Evolutionary conservation across 129 eudicot species (phyloP).

Genomic region (Flaveria linearis): DNA sequence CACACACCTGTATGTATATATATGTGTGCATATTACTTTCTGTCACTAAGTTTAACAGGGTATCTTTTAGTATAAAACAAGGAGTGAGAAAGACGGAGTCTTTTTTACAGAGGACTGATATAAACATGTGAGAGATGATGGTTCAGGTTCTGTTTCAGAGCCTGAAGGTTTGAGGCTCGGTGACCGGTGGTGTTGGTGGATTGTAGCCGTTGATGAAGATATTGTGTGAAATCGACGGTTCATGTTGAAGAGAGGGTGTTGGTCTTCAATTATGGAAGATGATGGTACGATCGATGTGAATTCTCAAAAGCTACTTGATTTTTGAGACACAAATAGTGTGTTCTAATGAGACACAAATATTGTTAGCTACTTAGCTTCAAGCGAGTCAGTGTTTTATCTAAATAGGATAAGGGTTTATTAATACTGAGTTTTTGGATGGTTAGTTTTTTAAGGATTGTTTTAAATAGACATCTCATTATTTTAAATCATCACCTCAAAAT

Average conservation of each 20-base stretch:
- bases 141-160: slow-evolving; percentile 24
- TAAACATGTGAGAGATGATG: slow-evolving; percentile 4
- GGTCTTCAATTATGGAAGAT: neutral
- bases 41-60: neutral
- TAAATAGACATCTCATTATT: no score
- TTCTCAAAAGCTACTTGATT: neutral
- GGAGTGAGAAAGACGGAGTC: slow-evolving; percentile 13
- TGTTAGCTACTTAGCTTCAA: no score
- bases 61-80: slow-evolving; percentile 31
- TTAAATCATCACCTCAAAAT: no score
- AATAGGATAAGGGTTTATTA: no score
- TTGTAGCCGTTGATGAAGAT: slow-evolving; percentile 40
- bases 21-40: slow-evolving; percentile 11
- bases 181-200: neutral
- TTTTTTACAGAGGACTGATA: slow-evolving; percentile 33
- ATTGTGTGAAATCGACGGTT: slow-evolving; percentile 31
- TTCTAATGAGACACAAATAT: neutral
- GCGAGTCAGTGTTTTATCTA: no score
- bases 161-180: slow-evolving; percentile 22
- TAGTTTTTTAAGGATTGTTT: no score
- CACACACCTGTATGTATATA: neutral
- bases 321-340: slow-evolving; percentile 1
- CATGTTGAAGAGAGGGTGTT: slow-evolving; percentile 3
- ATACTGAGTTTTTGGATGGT: no score
- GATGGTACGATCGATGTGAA: neutral